Evolutionary conservation across 495 filamentous ascomycete species (phyloP), one percentile per base, ranked within the genome.

Genomic region (Hyaloscypha variabilis): DNA sequence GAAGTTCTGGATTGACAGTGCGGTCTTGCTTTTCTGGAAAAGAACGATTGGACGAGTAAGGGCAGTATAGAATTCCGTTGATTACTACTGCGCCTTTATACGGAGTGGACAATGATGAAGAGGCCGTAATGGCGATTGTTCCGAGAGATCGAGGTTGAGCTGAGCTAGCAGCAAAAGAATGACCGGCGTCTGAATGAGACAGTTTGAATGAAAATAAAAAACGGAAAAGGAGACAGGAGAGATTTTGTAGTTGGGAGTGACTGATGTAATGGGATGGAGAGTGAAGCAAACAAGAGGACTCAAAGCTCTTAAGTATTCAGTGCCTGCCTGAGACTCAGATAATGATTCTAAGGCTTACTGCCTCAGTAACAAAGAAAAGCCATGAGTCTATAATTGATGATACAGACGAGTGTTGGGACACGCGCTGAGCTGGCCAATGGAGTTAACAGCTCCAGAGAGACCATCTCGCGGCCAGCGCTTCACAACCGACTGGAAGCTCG

Each of bases 351-450:
- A 46, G 17, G 0, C 39, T 46, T 46, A 46, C 10, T 50, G 23
- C 50, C 30, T 65, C n/a, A 63, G 25, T 50, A 57, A 28, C 46
- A 64, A 36, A 59, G 60, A 56, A 67, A 59, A 54, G 46, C 28
- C 24, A 65, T 67, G 62, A 69, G 30, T 72, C 70, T 67, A 72
- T 66, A 67, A 65, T 66, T 65, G 60, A 62, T 72, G 70, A 70
- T 70, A 72, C 70, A 68, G 30, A 36, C 30, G 54, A 54, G 28
- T 60, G 67, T 68, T 21, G 56, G 66, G 67, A 64, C 70, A 66
- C 8, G 29, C 70, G 70, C 70, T 72, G 70, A 19, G 21, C 17
- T 61, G 63, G 39, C 70, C 67, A 72, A 72, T 72, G 61, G 63
- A 62, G 19, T 17, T 26, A n/a, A 54, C 6, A 17, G 39, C 58